phyloP scores from a whole-genome alignment of 2,329 filamentous ascomycete species.

The Phialemonium atrogriseum region DNA sequence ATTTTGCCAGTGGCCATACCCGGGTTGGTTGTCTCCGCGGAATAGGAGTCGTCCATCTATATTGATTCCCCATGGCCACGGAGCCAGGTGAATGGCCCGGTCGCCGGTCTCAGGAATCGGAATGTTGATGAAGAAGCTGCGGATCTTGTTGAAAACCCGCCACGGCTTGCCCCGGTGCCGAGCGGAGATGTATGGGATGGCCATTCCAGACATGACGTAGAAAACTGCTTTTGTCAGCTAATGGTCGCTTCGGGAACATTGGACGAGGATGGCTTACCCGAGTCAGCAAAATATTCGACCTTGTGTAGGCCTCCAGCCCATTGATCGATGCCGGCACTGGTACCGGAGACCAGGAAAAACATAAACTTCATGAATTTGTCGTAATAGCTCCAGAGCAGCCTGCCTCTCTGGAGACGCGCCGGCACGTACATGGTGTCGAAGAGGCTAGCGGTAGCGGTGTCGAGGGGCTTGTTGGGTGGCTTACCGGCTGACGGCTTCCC shows the following conservation, averaged over 20 bases:
- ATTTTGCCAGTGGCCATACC: too few relatives aligned
- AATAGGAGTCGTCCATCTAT: too few relatives aligned
- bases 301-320: slow-evolving; percentile 13
- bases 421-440: slow-evolving; percentile 35
- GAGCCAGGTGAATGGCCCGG: slow-evolving; percentile 25
- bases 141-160: slow-evolving; percentile 22
- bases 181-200: slow-evolving; percentile 23
- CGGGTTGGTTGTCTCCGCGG: too few relatives aligned
- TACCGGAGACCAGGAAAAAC: slow-evolving; percentile 17
- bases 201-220: slow-evolving; percentile 25
- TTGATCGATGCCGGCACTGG: slow-evolving; percentile 15
- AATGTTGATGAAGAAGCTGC: slow-evolving; percentile 23
- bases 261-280: slow-evolving; percentile 9
- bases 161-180: slow-evolving; percentile 20
- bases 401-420: slow-evolving; percentile 24
- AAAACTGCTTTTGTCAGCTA: slow-evolving; percentile 15
- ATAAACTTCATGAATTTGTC: slow-evolving; percentile 19
- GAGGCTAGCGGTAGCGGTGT: slow-evolving; percentile 28
- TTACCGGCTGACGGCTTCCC: slow-evolving; percentile 9
- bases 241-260: too few relatives aligned
- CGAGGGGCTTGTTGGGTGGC: slow-evolving; percentile 19
- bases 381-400: slow-evolving; percentile 29
- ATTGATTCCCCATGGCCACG: too few relatives aligned
- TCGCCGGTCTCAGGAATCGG: slow-evolving; percentile 15
- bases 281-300: slow-evolving; percentile 15